These are phyloP conservation scores for Cerrena zonata DNA, from an alignment of 1,284 basidiomycete species.

Conservation along the genomic window DNA sequence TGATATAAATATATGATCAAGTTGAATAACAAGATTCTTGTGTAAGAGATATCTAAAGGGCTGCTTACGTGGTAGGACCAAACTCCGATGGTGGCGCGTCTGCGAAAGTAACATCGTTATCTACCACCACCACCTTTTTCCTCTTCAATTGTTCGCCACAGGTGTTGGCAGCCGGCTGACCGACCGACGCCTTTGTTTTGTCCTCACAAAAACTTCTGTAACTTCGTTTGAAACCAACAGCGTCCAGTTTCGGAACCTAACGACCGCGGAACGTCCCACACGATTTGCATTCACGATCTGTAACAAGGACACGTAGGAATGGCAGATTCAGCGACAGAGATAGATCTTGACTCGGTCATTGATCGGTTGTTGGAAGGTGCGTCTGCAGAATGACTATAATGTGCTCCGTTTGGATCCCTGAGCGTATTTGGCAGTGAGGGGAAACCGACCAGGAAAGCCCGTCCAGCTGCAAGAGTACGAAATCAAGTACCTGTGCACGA, in stretches of 20 bases:
- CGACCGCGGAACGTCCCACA: conserved; percentile 7
- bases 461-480: conserved; percentile 93
- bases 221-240: conserved; percentile 5
- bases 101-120: conserved; percentile 24
- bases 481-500: conserved; percentile 93
- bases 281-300: conserved; percentile 23
- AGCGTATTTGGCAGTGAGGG: conserved; percentile 60
- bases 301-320: conserved; percentile 30
- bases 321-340: conserved; percentile 70
- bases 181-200: conserved; percentile 17
- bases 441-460: conserved; percentile 89
- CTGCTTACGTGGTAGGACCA: background rate
- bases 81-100: background rate
- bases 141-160: conserved; percentile 22
- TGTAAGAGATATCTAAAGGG: too few relatives aligned
- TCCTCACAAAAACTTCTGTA: conserved; percentile 8
- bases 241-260: background rate
- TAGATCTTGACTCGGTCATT: conserved; percentile 97
- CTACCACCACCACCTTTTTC: conserved; percentile 23
- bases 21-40: too few relatives aligned
- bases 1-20: too few relatives aligned
- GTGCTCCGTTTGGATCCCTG: conserved; percentile 10
- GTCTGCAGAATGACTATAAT: conserved; percentile 22
- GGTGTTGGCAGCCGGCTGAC: conserved; percentile 28
- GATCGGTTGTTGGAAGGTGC: conserved; percentile 93